Evolutionary conservation across 192 early-diverging fungal genomes (phyloP).

Genomic region (Podila horticola): DNA sequence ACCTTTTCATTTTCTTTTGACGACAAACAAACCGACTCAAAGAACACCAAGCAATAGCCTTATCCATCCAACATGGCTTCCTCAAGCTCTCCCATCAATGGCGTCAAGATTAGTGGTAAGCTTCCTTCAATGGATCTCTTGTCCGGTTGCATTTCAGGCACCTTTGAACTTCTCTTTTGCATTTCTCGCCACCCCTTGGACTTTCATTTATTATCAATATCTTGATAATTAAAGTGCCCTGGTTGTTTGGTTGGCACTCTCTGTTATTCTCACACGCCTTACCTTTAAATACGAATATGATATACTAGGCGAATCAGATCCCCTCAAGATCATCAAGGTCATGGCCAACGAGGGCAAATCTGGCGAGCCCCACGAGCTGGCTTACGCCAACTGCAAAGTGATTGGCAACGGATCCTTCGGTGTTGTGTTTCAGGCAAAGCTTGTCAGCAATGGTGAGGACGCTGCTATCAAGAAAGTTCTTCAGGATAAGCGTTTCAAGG

Average conservation of each 20-base stretch:
- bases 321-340: slow-evolving; percentile 76
- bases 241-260: neutral
- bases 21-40: neutral
- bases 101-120: slow-evolving; percentile 52
- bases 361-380: slow-evolving; percentile 85
- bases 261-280: neutral
- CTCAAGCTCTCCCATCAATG: slow-evolving; percentile 42
- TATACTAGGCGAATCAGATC: slow-evolving; percentile 59
- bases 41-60: neutral
- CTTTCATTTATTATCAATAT: neutral
- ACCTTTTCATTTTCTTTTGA: neutral
- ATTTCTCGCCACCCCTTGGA: neutral
- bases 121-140: neutral
- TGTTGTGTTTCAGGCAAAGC: slow-evolving; percentile 95
- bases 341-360: slow-evolving; percentile 89
- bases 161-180: too few relatives aligned
- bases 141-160: too few relatives aligned
- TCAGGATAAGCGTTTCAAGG: slow-evolving; percentile 99
- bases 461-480: slow-evolving; percentile 99
- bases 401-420: slow-evolving; percentile 99
- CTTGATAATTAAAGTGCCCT: neutral
- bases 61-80: slow-evolving; percentile 28
- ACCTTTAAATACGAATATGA: neutral
- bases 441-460: slow-evolving; percentile 80
- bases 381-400: slow-evolving; percentile 92